These are phyloP conservation scores for Heliosperma pusillum DNA, from an alignment of 148 eudicot species.

Conservation along the genomic window DNA sequence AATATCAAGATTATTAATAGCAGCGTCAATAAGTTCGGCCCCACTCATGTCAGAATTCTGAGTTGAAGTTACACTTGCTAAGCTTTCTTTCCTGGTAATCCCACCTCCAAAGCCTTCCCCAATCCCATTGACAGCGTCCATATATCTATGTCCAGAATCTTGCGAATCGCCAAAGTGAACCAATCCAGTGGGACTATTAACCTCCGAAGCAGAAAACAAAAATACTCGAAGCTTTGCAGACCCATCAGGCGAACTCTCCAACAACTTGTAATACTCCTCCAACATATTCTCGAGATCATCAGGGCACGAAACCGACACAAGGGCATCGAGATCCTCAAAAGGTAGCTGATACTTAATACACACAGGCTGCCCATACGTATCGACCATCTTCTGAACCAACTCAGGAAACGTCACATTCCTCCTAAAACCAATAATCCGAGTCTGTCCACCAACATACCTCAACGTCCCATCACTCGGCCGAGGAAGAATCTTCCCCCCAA, in stretches of 20 bases:
- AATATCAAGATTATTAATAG: constrained; percentile 40
- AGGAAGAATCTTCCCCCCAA: constrained; percentile 87
- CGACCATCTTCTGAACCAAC: constrained; percentile 70
- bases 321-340: constrained; percentile 91
- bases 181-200: constrained; percentile 44
- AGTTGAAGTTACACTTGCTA: constrained; percentile 71
- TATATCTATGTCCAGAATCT: constrained; percentile 66
- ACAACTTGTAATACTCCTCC: constrained; percentile 86
- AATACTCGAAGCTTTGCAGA: constrained; percentile 83
- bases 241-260: constrained; percentile 67
- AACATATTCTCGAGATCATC: constrained; percentile 97
- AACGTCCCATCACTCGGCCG: constrained; percentile 80
- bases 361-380: constrained; percentile 50
- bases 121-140: constrained; percentile 88
- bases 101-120: constrained; percentile 39
- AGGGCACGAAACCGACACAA: constrained; percentile 74
- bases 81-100: constrained; percentile 61
- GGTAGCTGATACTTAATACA: constrained; percentile 86
- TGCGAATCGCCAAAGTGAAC: constrained; percentile 52
- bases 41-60: constrained; percentile 84
- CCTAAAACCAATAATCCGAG: constrained; percentile 70
- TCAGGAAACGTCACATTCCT: constrained; percentile 59
- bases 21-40: constrained; percentile 49
- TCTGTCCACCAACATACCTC: constrained; percentile 93
- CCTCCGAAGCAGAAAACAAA: constrained; percentile 63